Evolutionary conservation across 768 basidiomycete species (phyloP).

Genomic region (Termitomyces heimii): DNA sequence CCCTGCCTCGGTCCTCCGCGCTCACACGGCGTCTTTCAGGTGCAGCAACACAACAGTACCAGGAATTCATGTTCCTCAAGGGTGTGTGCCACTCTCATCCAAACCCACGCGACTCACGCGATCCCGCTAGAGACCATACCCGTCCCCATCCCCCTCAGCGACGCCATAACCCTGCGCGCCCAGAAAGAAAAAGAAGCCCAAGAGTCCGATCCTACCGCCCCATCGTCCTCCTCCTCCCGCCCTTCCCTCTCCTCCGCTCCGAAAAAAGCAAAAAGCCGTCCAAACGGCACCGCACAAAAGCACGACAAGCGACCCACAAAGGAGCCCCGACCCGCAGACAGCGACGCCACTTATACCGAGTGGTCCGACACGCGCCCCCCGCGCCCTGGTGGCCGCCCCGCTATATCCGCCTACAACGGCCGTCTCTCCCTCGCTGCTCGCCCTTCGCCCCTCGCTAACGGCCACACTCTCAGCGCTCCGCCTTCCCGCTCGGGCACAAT

Average conservation of each 20-base stretch:
- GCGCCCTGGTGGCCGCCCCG: slow-evolving; percentile 4
- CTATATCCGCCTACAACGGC: slow-evolving; percentile 13
- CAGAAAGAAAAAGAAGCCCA: slow-evolving; percentile 48
- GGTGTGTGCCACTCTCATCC: slow-evolving; percentile 38
- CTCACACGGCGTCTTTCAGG: slow-evolving; percentile 31
- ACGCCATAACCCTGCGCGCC: slow-evolving; percentile 53
- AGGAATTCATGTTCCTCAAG: slow-evolving; percentile 68
- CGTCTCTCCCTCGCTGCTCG: slow-evolving; percentile 15
- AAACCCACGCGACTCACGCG: too few relatives aligned
- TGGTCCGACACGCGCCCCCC: slow-evolving; percentile 14
- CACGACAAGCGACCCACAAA: slow-evolving; percentile 8
- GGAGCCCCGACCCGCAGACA: slow-evolving; percentile 1
- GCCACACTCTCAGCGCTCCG: slow-evolving; percentile 14
- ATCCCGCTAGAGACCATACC: slow-evolving; percentile 59
- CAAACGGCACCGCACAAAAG: slow-evolving; percentile 20
- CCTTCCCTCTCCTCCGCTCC: slow-evolving; percentile 16
- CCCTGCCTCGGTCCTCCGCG: neutral
- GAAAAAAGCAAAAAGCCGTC: slow-evolving; percentile 21
- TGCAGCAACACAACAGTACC: slow-evolving; percentile 50
- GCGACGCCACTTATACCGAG: slow-evolving; percentile 8
- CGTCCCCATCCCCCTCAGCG: slow-evolving; percentile 47
- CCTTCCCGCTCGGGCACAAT: slow-evolving; percentile 16
- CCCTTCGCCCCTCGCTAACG: slow-evolving; percentile 19
- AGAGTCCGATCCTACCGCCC: slow-evolving; percentile 51
- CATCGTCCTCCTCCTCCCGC: slow-evolving; percentile 11